phyloP scores from a whole-genome alignment of 2,329 filamentous ascomycete genomes.

The Ophiocordyceps camponoti-floridani region DNA sequence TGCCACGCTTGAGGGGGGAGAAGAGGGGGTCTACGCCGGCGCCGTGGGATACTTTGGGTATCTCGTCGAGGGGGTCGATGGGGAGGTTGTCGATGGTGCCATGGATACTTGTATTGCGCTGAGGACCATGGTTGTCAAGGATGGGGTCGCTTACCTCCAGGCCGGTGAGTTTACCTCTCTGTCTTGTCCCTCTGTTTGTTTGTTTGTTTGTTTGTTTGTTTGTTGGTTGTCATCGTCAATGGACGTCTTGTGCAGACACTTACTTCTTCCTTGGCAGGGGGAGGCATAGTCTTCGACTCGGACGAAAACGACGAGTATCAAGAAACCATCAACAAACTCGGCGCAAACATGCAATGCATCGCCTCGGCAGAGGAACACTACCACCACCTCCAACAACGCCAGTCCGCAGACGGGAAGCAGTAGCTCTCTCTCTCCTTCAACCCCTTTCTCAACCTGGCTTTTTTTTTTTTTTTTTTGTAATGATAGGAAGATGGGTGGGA shows the following conservation, averaged over 20 bases:
- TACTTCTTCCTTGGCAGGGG: conserved; percentile 25
- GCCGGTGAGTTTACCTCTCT: conserved; percentile 26
- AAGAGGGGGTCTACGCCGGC: conserved; percentile 86
- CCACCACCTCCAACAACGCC: conserved; percentile 13
- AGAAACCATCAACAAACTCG: conserved; percentile 87
- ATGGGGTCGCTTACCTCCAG: conserved; percentile 81
- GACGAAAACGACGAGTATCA: conserved; percentile 87
- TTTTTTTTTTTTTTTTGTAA: no score
- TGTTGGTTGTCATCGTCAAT: background rate
- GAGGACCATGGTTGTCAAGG: conserved; percentile 87
- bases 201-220: no score
- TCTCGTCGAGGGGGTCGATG: conserved; percentile 47
- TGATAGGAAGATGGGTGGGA: no score
- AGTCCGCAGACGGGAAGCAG: background rate
- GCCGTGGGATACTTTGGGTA: conserved; percentile 97
- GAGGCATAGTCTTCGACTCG: conserved; percentile 88
- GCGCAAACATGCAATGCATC: conserved; percentile 79
- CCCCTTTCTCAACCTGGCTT: no score
- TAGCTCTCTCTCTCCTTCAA: no score
- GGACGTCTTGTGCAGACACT: background rate
- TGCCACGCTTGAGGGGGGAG: conserved; percentile 82
- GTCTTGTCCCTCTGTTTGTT: no score
- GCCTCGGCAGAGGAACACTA: conserved; percentile 61
- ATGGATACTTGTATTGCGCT: conserved; percentile 79
- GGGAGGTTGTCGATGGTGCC: conserved; percentile 51